Evolutionary conservation across 768 basidiomycete genomes (phyloP).

Genomic region (Hygrophoropsis aurantiaca): DNA sequence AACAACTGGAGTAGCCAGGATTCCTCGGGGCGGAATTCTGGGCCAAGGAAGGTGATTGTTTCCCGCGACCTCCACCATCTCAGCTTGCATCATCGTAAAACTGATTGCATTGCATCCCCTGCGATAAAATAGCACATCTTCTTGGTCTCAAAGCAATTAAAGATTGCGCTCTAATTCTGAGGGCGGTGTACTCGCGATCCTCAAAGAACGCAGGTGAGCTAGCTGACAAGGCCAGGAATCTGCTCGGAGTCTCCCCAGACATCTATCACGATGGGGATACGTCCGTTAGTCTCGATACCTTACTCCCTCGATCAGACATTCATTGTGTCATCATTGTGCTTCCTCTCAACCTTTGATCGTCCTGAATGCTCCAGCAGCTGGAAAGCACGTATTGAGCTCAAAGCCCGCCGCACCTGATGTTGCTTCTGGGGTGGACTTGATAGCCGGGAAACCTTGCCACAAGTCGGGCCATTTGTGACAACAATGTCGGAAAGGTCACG

Average conservation of each 20-base stretch:
- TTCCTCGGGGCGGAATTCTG: too few relatives aligned
- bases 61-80: too few relatives aligned
- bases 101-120: too few relatives aligned
- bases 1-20: too few relatives aligned
- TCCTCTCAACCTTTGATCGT: slow-evolving; percentile 74
- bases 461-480: slow-evolving; percentile 44
- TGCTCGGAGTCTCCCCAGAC: slow-evolving; percentile 32
- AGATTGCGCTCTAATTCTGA: slow-evolving; percentile 38
- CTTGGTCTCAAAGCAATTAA: slow-evolving; percentile 61
- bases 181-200: slow-evolving; percentile 77
- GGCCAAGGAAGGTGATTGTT: too few relatives aligned
- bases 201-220: slow-evolving; percentile 51
- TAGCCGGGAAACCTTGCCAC: slow-evolving; percentile 53
- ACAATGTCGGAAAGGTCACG: slow-evolving; percentile 64
- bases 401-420: slow-evolving; percentile 78
- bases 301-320: slow-evolving; percentile 66
- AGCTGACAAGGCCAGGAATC: slow-evolving; percentile 40
- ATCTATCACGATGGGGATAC: slow-evolving; percentile 51
- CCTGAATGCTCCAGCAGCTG: slow-evolving; percentile 55
- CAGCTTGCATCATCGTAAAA: too few relatives aligned
- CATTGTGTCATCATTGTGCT: slow-evolving; percentile 67
- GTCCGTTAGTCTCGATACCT: slow-evolving; percentile 44
- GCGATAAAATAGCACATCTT: slow-evolving; percentile 71
- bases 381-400: slow-evolving; percentile 85
- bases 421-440: slow-evolving; percentile 53